These are phyloP conservation scores for Yamadazyma membranifaciens DNA, from an alignment of 1,139 yeast genomes.

Conservation along the genomic window DNA sequence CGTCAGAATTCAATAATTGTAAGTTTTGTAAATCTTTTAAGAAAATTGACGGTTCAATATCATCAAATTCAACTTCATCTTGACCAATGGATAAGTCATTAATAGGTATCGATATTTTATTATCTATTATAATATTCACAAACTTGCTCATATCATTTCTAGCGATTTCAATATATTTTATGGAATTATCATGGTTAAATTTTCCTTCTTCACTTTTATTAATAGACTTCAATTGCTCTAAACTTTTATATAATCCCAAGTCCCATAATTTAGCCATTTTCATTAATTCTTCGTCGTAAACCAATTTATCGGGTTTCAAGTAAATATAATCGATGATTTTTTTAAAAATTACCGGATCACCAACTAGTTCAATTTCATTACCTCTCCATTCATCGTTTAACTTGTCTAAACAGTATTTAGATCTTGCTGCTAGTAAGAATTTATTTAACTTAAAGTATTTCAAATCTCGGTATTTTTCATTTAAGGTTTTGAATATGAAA, in stretches of 20 bases:
- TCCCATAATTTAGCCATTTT: constrained; percentile 8
- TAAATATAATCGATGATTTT: constrained; percentile 52
- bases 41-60: constrained; percentile 22
- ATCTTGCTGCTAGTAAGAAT: constrained; percentile 41
- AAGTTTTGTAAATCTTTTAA: constrained; percentile 17
- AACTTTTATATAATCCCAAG: constrained; percentile 6
- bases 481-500: constrained; percentile 20
- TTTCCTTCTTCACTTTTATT: constrained; percentile 33
- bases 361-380: constrained; percentile 16
- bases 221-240: constrained; percentile 7
- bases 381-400: constrained; percentile 26
- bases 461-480: constrained; percentile 15
- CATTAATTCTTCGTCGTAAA: constrained; percentile 4
- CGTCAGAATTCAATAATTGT: constrained; percentile 21
- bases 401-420: constrained; percentile 25
- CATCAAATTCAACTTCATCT: constrained; percentile 30
- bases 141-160: constrained; percentile 42
- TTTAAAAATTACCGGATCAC: constrained; percentile 22
- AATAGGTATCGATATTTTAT: constrained; percentile 14
- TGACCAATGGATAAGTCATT: constrained; percentile 20
- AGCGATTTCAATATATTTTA: constrained; percentile 46
- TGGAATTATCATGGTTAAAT: constrained; percentile 44
- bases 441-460: constrained; percentile 31
- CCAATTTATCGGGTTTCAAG: constrained; percentile 34
- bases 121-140: constrained; percentile 38